phyloP scores from a whole-genome alignment of 1,139 yeast genomes.

The Candida tunisiensis region DNA sequence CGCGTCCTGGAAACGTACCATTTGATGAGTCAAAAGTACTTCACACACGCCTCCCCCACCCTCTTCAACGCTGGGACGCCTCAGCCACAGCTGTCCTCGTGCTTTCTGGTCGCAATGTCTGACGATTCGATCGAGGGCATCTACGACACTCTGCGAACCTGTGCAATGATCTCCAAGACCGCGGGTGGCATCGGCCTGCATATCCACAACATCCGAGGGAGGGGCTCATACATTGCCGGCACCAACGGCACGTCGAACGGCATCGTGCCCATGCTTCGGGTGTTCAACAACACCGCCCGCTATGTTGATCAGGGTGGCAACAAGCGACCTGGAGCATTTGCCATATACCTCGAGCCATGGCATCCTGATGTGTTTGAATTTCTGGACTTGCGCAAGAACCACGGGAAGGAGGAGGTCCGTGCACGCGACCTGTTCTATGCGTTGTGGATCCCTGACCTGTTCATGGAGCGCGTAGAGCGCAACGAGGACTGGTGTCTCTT shows the following conservation, averaged over 20 bases:
- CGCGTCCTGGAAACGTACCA: constrained; percentile 52
- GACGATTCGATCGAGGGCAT: constrained; percentile 75
- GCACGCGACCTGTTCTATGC: constrained; percentile 76
- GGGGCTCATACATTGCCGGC: constrained; percentile 60
- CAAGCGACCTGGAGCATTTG: constrained; percentile 76
- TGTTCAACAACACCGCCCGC: constrained; percentile 71
- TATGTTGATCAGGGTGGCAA: constrained; percentile 83
- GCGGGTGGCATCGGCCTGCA: constrained; percentile 82
- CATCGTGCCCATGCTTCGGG: constrained; percentile 68
- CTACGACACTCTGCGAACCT: constrained; percentile 56
- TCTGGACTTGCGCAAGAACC: constrained; percentile 58
- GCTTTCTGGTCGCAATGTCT: constrained; percentile 64
- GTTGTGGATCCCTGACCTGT: constrained; percentile 69
- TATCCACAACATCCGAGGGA: constrained; percentile 54
- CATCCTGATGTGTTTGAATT: constrained; percentile 64
- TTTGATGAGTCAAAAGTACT: constrained; percentile 56
- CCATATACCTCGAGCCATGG: constrained; percentile 74
- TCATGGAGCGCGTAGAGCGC: constrained; percentile 59
- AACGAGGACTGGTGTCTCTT: constrained; percentile 62
- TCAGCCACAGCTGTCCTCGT: constrained; percentile 59
- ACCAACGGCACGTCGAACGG: constrained; percentile 69
- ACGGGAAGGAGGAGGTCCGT: constrained; percentile 70
- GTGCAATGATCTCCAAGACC: constrained; percentile 63
- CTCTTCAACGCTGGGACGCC: constrained; percentile 70
- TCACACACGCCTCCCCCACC: constrained; percentile 74